Evolutionary conservation across 495 filamentous ascomycete genomes (phyloP).

Genomic region (Wilcoxina mikolae): DNA sequence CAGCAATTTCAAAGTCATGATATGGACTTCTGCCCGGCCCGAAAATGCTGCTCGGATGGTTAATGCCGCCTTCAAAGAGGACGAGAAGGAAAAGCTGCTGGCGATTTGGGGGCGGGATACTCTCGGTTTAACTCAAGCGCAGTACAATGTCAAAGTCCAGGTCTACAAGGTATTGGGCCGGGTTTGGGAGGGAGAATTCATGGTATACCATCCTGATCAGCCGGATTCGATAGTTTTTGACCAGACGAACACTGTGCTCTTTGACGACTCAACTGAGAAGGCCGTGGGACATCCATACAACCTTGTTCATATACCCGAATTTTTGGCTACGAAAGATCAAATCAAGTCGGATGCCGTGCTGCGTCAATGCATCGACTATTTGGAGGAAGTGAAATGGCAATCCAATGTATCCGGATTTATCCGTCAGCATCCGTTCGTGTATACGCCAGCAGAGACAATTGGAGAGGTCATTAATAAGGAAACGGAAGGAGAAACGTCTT

Average conservation of each 20-base stretch:
- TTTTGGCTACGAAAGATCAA: constrained; percentile 27
- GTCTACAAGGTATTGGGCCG: constrained; percentile 71
- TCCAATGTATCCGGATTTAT: constrained; percentile 31
- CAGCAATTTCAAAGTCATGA: constrained; percentile 55
- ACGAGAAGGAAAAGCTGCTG: constrained; percentile 37
- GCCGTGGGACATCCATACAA: constrained; percentile 72
- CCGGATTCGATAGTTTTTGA: constrained; percentile 39
- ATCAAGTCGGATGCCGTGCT: constrained; percentile 25
- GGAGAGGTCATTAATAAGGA: no score
- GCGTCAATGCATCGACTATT: constrained; percentile 30
- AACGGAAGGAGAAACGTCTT: background rate
- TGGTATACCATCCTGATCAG: constrained; percentile 35
- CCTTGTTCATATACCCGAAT: constrained; percentile 65
- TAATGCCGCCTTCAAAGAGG: constrained; percentile 35
- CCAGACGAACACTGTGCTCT: constrained; percentile 75
- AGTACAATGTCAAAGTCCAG: constrained; percentile 58
- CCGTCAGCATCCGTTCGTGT: constrained; percentile 8
- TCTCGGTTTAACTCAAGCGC: constrained; percentile 45
- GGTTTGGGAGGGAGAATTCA: constrained; percentile 52
- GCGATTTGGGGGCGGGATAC: constrained; percentile 70
- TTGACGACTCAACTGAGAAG: constrained; percentile 73
- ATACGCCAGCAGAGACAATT: background rate
- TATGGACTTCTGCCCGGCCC: constrained; percentile 78
- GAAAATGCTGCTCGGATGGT: constrained; percentile 53
- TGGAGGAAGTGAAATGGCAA: constrained; percentile 31